Percentiles rank a stretch among this genome's conserved stretches.
Evolutionary conservation across 2,329 filamentous ascomycete genomes (phyloP).

Genomic region (Botrytis byssoidea): DNA sequence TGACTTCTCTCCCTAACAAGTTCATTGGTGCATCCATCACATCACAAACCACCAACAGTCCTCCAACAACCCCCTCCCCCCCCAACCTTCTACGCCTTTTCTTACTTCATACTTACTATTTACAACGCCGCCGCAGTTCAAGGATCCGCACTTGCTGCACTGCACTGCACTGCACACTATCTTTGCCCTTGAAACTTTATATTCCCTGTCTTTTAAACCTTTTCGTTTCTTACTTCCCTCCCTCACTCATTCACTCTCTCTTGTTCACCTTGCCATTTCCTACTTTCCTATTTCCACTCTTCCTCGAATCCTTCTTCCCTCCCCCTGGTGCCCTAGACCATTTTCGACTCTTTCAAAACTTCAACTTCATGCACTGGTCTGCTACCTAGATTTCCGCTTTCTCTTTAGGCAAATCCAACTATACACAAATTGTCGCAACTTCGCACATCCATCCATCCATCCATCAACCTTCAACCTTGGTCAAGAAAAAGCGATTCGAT

Average conservation of each 20-base stretch:
- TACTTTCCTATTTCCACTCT: not conserved
- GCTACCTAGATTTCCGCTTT: conserved; percentile 10
- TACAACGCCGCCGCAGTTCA: not conserved
- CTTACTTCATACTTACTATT: not conserved
- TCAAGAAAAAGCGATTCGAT: not conserved
- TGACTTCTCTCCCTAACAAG: not conserved
- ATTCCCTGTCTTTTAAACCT: not conserved
- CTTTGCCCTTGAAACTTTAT: not conserved
- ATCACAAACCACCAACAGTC: not conserved
- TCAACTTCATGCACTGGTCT: conserved; percentile 17
- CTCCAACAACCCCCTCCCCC: too few species aligned
- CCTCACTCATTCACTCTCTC: not conserved
- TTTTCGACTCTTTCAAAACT: not conserved
- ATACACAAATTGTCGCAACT: conserved; percentile 11
- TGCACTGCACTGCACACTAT: not conserved
- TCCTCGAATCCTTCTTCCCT: not conserved
- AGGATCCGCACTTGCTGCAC: not conserved
- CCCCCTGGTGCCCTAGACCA: not conserved
- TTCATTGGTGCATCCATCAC: not conserved
- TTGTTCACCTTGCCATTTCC: not conserved
- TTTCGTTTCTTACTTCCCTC: not conserved
- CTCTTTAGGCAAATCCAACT: conserved; percentile 11
- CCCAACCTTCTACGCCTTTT: not conserved
- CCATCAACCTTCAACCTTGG: not conserved
- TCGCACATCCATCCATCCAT: not conserved